phyloP scores from a whole-genome alignment of 2,329 filamentous ascomycete species.

The Nigrospora oryzae region DNA sequence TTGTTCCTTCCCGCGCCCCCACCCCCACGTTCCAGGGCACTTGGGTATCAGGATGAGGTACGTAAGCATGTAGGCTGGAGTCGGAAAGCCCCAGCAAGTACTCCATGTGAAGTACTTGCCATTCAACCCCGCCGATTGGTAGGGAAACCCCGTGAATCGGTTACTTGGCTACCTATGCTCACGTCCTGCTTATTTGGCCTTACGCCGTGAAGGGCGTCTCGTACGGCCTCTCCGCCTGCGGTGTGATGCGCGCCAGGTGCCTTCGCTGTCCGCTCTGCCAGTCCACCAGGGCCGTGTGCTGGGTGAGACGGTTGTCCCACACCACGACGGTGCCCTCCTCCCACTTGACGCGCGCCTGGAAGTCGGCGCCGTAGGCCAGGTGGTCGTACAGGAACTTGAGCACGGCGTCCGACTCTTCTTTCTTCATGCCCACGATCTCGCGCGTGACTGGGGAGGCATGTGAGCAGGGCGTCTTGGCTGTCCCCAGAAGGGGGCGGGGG shows the following conservation, averaged over 20 bases:
- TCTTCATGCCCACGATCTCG: slow-evolving; percentile 73
- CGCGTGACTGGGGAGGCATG: slow-evolving; percentile 53
- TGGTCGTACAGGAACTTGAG: slow-evolving; percentile 74
- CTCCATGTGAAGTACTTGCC: too few relatives aligned
- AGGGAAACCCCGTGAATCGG: too few relatives aligned
- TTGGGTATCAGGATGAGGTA: too few relatives aligned
- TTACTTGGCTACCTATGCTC: too few relatives aligned
- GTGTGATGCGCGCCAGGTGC: slow-evolving; percentile 74
- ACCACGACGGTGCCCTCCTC: slow-evolving; percentile 71
- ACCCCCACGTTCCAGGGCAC: too few relatives aligned
- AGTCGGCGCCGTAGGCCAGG: slow-evolving; percentile 61
- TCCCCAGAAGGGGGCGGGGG: not conserved
- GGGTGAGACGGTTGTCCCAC: slow-evolving; percentile 78
- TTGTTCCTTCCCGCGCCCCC: too few relatives aligned
- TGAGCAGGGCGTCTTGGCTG: slow-evolving; percentile 1
- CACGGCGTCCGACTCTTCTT: slow-evolving; percentile 73
- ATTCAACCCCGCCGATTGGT: too few relatives aligned
- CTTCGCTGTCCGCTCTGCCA: slow-evolving; percentile 73
- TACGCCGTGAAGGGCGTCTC: slow-evolving; percentile 50
- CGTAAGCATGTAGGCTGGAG: too few relatives aligned
- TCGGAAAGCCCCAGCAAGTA: too few relatives aligned
- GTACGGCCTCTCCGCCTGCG: slow-evolving; percentile 69
- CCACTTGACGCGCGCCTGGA: slow-evolving; percentile 72
- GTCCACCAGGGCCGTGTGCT: slow-evolving; percentile 72
- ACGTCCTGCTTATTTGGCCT: too few relatives aligned